These are phyloP conservation scores for Lentinula raphanica DNA, from an alignment of 768 basidiomycete genomes.

Conservation along the genomic window DNA sequence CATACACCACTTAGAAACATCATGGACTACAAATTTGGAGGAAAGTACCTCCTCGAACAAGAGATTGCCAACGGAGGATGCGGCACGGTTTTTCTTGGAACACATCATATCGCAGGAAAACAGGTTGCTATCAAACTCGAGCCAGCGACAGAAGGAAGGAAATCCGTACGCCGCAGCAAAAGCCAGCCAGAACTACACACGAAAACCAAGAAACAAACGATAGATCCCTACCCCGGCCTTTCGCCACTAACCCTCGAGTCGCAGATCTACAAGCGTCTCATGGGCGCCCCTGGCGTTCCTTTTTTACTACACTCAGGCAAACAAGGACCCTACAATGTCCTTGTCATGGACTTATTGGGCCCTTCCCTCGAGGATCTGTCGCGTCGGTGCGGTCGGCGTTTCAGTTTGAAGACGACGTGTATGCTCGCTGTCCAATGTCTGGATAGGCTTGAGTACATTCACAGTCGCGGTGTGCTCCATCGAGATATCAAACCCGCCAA, in stretches of 20 bases:
- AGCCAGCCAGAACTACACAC: conserved; percentile 4
- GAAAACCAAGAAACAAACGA: not conserved
- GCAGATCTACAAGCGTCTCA: conserved; percentile 87
- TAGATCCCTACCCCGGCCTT: conserved; percentile 16
- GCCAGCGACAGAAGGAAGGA: conserved; percentile 34
- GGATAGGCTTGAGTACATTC: conserved; percentile 91
- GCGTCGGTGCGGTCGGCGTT: conserved; percentile 86
- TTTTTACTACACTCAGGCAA: conserved; percentile 91
- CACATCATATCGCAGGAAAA: conserved; percentile 77
- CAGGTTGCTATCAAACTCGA: conserved; percentile 83
- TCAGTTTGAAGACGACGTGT: conserved; percentile 91
- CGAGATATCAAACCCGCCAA: conserved; percentile 99
- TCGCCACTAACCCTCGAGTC: conserved; percentile 70
- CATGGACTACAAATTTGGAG: conserved; percentile 42
- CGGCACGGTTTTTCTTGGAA: conserved; percentile 73
- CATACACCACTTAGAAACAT: not conserved
- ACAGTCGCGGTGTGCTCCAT: conserved; percentile 90
- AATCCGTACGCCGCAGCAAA: conserved; percentile 3
- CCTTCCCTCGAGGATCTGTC: conserved; percentile 85
- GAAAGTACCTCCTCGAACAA: conserved; percentile 73
- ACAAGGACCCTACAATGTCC: conserved; percentile 93
- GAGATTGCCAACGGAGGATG: conserved; percentile 80
- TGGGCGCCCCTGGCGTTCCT: conserved; percentile 84
- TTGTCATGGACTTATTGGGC: conserved; percentile 95
- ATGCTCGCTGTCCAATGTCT: conserved; percentile 93